Evolutionary conservation across 345 rosid genomes (phyloP).

Genomic region (Populus davidiana): DNA sequence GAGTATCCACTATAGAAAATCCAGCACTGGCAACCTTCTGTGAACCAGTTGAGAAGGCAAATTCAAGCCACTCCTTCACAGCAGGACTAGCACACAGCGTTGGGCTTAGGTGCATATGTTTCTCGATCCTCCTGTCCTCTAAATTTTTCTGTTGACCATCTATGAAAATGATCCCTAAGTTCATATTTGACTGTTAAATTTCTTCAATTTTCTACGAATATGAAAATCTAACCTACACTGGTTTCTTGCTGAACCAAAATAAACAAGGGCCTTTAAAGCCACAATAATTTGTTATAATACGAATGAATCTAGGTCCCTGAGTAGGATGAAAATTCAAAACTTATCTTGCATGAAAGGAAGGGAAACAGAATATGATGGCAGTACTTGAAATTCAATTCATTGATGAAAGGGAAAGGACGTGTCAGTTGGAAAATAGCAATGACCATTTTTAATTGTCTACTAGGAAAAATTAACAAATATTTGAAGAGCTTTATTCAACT

Average conservation of each 20-base stretch:
- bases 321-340: not conserved
- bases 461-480: not conserved
- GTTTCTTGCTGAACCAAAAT: not conserved
- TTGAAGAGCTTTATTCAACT: conserved; percentile 1
- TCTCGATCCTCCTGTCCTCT: not conserved
- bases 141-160: not conserved
- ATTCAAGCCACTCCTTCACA: conserved; percentile 57
- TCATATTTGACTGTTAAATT: not conserved
- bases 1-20: conserved; percentile 42
- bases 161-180: not conserved
- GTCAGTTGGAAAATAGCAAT: not conserved
- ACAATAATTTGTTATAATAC: not conserved
- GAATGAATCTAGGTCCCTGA: not conserved
- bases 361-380: not conserved
- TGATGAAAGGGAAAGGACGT: not conserved
- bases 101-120: conserved; percentile 40
- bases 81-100: conserved; percentile 59
- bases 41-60: conserved; percentile 55
- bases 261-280: not conserved
- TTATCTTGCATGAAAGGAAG: not conserved
- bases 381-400: not conserved
- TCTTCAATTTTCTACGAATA: not conserved
- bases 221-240: not conserved
- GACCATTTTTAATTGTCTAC: not conserved
- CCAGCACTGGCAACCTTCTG: conserved; percentile 56